A percentile compares a stretch with the other conserved stretches of the same genome.
Conservation (phyloP, 441 rosid genomes). For the Erodium moschatum region DNA sequence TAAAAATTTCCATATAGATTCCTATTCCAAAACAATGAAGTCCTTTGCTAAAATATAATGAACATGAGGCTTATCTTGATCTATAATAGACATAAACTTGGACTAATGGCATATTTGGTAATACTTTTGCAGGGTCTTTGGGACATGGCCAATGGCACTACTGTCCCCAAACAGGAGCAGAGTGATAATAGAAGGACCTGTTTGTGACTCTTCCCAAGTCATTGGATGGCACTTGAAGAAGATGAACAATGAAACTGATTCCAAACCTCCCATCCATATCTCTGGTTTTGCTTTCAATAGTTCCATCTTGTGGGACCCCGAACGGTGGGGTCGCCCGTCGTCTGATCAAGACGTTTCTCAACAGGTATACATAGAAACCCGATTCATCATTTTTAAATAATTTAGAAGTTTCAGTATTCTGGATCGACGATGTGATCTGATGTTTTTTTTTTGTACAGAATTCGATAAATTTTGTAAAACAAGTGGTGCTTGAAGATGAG, state of each 20-base stretch:
- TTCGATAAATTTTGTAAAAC: conserved; percentile 75
- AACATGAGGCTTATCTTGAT: neutral
- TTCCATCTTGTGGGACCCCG: conserved; percentile 95
- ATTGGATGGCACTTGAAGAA: conserved; percentile 80
- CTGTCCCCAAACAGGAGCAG: conserved; percentile 48
- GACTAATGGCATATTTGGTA: neutral
- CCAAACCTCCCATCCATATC: conserved; percentile 44
- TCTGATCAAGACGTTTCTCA: conserved; percentile 59
- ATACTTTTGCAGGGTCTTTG: conserved; percentile 50
- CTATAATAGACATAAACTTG: neutral
- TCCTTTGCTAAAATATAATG: neutral
- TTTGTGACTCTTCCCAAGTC: conserved; percentile 72
- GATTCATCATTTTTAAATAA: too few relatives aligned
- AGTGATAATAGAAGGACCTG: conserved; percentile 70
- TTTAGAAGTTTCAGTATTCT: too few relatives aligned
- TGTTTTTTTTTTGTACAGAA: conserved; percentile 28
- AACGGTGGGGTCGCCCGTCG: conserved; percentile 98
- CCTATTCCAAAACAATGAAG: too few relatives aligned
- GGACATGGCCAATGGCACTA: conserved; percentile 83
- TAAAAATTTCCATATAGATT: too few relatives aligned
- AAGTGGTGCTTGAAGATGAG: conserved; percentile 78
- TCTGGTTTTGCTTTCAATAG: conserved; percentile 93
- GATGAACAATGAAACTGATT: conserved; percentile 41
- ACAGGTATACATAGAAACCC: conserved; percentile 13
- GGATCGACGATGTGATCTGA: neutral